A percentile compares a stretch with the other conserved stretches of the same genome.
Evolutionary conservation across 176 grass and related monocot genomes (phyloP).

Genomic region (Eremochloa ophiuroides): DNA sequence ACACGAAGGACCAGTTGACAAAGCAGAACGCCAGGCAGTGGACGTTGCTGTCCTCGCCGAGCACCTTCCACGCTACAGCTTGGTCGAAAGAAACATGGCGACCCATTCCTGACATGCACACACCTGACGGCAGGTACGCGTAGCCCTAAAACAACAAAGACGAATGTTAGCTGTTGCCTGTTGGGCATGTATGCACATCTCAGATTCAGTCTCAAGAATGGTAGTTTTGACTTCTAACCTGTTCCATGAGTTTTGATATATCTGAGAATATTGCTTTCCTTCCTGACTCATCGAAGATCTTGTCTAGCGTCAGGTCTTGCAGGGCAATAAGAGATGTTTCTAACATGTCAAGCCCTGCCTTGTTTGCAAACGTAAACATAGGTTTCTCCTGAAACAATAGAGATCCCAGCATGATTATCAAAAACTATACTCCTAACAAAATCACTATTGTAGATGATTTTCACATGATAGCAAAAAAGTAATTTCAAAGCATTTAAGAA

Average conservation of each 20-base stretch:
- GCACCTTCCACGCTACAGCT: constrained; percentile 85
- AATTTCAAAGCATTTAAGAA: neutral
- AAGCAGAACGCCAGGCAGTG: constrained; percentile 94
- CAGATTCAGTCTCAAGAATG: neutral
- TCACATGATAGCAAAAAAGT: neutral
- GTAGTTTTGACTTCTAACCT: constrained; percentile 38
- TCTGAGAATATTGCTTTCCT: constrained; percentile 63
- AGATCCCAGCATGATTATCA: neutral
- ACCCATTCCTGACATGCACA: constrained; percentile 89
- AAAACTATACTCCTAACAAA: neutral
- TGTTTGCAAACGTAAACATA: constrained; percentile 85
- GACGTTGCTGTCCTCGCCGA: constrained; percentile 54
- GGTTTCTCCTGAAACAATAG: constrained; percentile 49
- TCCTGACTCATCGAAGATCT: constrained; percentile 83
- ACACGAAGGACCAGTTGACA: constrained; percentile 89
- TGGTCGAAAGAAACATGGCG: constrained; percentile 91
- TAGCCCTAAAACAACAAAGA: constrained; percentile 44
- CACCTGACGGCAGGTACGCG: constrained; percentile 61
- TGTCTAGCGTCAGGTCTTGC: constrained; percentile 88
- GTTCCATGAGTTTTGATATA: constrained; percentile 81
- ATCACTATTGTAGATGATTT: too few relatives aligned
- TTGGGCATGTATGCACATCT: neutral
- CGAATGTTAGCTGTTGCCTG: neutral
- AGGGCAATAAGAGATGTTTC: constrained; percentile 88
- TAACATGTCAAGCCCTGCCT: constrained; percentile 91